A percentile compares a stretch with the other conserved stretches of the same genome.
Conservation (phyloP, 495 filamentous ascomycete species). For the Astrothelium macrocarpum region DNA sequence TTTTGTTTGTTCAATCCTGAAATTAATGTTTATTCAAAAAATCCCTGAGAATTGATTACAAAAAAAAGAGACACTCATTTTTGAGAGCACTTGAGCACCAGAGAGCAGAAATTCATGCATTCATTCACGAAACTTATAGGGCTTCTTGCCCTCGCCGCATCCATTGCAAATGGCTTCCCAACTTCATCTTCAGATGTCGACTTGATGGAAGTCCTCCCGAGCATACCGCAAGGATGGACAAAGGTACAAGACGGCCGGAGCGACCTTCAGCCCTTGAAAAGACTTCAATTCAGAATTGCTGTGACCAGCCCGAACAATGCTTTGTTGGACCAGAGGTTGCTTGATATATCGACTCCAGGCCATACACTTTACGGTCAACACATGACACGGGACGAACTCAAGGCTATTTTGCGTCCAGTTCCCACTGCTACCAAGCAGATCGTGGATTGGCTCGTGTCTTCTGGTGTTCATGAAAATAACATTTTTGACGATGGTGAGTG, state of each 20-base stretch:
- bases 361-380: constrained; percentile 54
- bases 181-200: neutral
- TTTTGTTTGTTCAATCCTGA: too few species aligned
- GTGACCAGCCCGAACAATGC: constrained; percentile 38
- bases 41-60: too few species aligned
- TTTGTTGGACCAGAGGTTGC: constrained; percentile 50
- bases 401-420: constrained; percentile 24
- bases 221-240: constrained; percentile 30
- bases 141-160: neutral
- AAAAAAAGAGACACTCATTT: too few species aligned
- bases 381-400: constrained; percentile 45
- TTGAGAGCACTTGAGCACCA: too few species aligned
- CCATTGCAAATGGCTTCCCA: constrained; percentile 1
- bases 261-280: constrained; percentile 15
- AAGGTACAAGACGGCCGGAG: too few species aligned
- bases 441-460: constrained; percentile 23
- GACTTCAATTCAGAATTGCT: constrained; percentile 30
- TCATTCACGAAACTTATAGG: neutral
- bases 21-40: too few species aligned
- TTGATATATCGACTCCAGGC: constrained; percentile 53
- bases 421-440: constrained; percentile 20
- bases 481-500: constrained; percentile 27
- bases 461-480: constrained; percentile 20
- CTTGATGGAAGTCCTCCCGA: constrained; percentile 10
- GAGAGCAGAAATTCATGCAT: neutral